Evolutionary conservation across 768 basidiomycete species (phyloP).

Genomic region (Rossbeevera mucosa): DNA sequence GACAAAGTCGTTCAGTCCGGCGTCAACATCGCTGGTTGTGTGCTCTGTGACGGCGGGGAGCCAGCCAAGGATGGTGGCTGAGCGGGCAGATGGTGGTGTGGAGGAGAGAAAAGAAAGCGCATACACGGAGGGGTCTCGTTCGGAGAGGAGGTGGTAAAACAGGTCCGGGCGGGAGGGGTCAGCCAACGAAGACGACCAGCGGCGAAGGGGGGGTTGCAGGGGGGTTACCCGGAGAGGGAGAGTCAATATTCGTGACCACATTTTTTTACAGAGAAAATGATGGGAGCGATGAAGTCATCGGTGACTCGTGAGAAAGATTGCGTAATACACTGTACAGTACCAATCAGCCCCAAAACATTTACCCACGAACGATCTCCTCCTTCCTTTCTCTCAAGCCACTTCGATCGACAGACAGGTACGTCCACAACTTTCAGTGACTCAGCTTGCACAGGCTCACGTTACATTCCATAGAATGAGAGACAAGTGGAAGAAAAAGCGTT

Average conservation of each 20-base stretch:
- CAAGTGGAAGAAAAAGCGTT: constrained; percentile 97
- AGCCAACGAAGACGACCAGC: constrained; percentile 24
- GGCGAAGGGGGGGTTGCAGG: background rate
- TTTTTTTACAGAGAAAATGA: constrained; percentile 1
- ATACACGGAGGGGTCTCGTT: constrained; percentile 45
- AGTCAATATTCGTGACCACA: constrained; percentile 11
- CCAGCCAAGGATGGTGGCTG: constrained; percentile 63
- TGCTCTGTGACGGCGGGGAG: constrained; percentile 46
- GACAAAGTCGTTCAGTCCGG: constrained; percentile 64
- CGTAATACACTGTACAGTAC: constrained; percentile 36
- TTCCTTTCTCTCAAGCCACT: constrained; percentile 25
- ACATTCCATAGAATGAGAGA: constrained; percentile 71
- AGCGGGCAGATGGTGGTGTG: constrained; percentile 42
- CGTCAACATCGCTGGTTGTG: constrained; percentile 34
- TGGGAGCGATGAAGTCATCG: constrained; percentile 9
- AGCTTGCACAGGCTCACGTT: background rate
- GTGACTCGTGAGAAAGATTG: constrained; percentile 18
- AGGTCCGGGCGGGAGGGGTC: constrained; percentile 64
- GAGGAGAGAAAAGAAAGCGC: constrained; percentile 60
- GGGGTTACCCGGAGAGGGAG: constrained; percentile 10
- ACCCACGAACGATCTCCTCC: constrained; percentile 9
- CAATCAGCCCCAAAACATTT: constrained; percentile 26
- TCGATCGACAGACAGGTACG: constrained; percentile 29
- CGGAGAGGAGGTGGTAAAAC: constrained; percentile 64
- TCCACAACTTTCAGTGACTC: background rate